phyloP scores from a whole-genome alignment of 495 filamentous ascomycete species.

The Tuber calosporum region DNA sequence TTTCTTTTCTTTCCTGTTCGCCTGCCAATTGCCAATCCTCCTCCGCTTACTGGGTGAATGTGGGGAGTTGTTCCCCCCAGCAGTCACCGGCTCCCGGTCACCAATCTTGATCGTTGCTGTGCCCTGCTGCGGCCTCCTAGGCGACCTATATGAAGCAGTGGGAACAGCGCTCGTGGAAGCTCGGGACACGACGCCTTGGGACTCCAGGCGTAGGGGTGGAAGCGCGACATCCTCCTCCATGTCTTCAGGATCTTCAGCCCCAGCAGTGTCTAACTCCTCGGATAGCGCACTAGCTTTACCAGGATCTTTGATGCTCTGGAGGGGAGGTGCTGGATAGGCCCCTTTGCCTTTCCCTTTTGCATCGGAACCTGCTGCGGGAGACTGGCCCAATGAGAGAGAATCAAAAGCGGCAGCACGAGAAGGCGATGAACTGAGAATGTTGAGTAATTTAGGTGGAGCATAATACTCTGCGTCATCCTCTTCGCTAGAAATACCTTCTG shows the following conservation, averaged over 20 bases:
- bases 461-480: constrained; percentile 7
- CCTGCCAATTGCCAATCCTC: constrained; percentile 11
- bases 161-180: constrained; percentile 24
- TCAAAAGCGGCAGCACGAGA: neutral
- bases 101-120: constrained; percentile 86
- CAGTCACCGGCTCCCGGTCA: constrained; percentile 59
- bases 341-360: neutral
- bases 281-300: neutral
- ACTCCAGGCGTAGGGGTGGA: neutral
- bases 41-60: constrained; percentile 35
- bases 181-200: neutral
- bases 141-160: constrained; percentile 33
- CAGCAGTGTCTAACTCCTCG: neutral
- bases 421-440: neutral
- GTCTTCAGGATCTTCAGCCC: neutral
- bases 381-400: neutral
- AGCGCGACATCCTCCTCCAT: neutral
- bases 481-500: constrained; percentile 11
- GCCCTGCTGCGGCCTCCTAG: constrained; percentile 59
- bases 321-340: neutral
- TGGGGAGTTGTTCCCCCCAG: constrained; percentile 18
- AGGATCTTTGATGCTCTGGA: neutral
- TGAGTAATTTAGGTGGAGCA: constrained; percentile 28
- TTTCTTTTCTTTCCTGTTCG: constrained; percentile 17
- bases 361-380: neutral